Conservation (phyloP, 306 rosid genomes). For the Glycine latifolia region DNA sequence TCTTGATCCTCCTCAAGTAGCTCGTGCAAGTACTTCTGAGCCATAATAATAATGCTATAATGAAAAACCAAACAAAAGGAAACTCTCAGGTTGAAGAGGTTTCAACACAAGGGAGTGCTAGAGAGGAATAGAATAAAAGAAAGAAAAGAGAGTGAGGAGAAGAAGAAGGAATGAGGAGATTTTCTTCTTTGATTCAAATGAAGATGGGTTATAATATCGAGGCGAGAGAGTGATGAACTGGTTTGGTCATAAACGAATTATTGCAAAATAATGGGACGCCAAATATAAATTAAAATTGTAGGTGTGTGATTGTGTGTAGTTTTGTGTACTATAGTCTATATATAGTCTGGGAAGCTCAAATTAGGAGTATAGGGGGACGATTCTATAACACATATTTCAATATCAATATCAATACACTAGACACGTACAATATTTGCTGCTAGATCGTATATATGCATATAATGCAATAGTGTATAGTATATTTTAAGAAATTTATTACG, state of each 20-base stretch:
- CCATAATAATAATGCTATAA: slow-evolving; percentile 47
- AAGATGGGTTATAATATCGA: slow-evolving; percentile 61
- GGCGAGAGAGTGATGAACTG: slow-evolving; percentile 42
- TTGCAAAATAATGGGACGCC: slow-evolving; percentile 38
- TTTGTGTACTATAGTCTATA: slow-evolving; percentile 5
- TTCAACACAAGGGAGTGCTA: slow-evolving; percentile 22
- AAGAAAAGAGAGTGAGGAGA: background rate
- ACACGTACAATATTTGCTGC: background rate
- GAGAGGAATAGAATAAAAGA: background rate
- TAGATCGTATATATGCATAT: background rate
- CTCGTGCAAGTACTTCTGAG: slow-evolving; percentile 61
- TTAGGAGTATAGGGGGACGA: background rate
- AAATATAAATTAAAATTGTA: slow-evolving; percentile 21
- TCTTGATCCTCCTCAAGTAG: slow-evolving; percentile 73
- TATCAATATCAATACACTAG: background rate
- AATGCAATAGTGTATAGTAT: too few relatives aligned
- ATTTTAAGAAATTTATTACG: background rate
- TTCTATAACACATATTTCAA: background rate
- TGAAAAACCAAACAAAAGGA: background rate
- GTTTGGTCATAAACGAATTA: slow-evolving; percentile 47
- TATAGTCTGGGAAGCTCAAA: background rate
- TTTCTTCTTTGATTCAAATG: slow-evolving; percentile 62
- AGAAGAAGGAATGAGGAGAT: slow-evolving; percentile 59
- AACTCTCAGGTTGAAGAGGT: slow-evolving; percentile 43
- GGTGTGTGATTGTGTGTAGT: background rate